phyloP scores from a whole-genome alignment of 495 filamentous ascomycete species.

The Penicillium tannophilum region DNA sequence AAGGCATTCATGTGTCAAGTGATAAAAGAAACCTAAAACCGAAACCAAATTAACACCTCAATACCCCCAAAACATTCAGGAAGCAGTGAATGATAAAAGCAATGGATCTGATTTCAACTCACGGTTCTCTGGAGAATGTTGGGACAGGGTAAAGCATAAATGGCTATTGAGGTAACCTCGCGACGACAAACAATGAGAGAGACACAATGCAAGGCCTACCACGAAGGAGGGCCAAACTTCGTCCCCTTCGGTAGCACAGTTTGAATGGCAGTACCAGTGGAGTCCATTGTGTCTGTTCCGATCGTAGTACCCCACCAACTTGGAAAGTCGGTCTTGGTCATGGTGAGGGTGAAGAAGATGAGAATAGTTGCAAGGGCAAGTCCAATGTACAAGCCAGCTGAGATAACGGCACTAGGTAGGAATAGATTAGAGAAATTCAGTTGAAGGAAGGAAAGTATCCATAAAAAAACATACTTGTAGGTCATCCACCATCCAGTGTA shows the following conservation, averaged over 20 bases:
- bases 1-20: too few relatives aligned
- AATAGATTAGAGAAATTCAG: neutral
- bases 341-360: slow-evolving; percentile 68
- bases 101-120: too few relatives aligned
- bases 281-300: slow-evolving; percentile 48
- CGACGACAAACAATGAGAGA: too few relatives aligned
- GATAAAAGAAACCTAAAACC: too few relatives aligned
- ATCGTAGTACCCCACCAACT: slow-evolving; percentile 68
- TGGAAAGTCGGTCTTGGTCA: slow-evolving; percentile 54
- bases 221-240: slow-evolving; percentile 60
- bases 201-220: slow-evolving; percentile 27
- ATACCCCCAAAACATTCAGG: too few relatives aligned
- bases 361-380: slow-evolving; percentile 66
- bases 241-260: slow-evolving; percentile 40
- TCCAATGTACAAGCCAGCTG: slow-evolving; percentile 70
- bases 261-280: slow-evolving; percentile 38
- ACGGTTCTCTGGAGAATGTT: too few relatives aligned
- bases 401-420: slow-evolving; percentile 20
- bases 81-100: too few relatives aligned
- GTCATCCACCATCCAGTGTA: slow-evolving; percentile 74
- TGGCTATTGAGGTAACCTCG: too few relatives aligned
- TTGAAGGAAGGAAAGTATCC: neutral
- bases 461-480: slow-evolving; percentile 69
- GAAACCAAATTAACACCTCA: too few relatives aligned
- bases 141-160: too few relatives aligned